Percentiles rank a stretch among this genome's conserved stretches.
These are phyloP conservation scores for Diaporthe vexans DNA, from an alignment of 2,329 filamentous ascomycete genomes.

Conservation along the genomic window DNA sequence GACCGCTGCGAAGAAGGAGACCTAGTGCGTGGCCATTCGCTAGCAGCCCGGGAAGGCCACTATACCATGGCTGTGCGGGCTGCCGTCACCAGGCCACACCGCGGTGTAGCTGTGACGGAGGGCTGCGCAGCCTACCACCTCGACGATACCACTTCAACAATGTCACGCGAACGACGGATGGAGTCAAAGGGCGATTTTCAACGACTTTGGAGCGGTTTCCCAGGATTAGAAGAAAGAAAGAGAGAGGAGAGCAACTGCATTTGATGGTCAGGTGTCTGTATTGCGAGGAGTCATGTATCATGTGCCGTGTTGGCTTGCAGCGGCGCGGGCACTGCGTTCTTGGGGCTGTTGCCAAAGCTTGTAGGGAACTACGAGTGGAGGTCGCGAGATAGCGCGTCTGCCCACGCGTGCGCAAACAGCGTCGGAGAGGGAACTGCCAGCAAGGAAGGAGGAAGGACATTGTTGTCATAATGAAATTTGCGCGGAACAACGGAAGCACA, in stretches of 20 bases:
- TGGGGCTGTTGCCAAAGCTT: conserved; percentile 7
- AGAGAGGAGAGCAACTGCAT: conserved; percentile 36
- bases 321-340: not conserved
- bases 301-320: conserved; percentile 7
- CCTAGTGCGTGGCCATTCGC: conserved; percentile 2
- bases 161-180: conserved; percentile 16
- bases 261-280: conserved; percentile 36
- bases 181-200: conserved; percentile 21
- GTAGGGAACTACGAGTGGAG: conserved; percentile 23
- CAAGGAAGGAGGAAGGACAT: conserved; percentile 30
- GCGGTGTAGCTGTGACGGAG: not conserved
- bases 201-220: conserved; percentile 33
- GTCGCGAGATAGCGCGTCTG: conserved; percentile 10
- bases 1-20: conserved; percentile 37
- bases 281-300: conserved; percentile 38
- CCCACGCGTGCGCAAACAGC: conserved; percentile 2
- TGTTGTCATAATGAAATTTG: conserved; percentile 41
- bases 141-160: conserved; percentile 31
- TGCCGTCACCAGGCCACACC: not conserved
- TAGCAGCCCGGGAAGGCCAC: not conserved
- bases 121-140: not conserved
- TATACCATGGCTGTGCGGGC: not conserved
- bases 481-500: conserved; percentile 41
- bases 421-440: conserved; percentile 16
- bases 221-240: conserved; percentile 32